A percentile compares a stretch with the other conserved stretches of the same genome.
These are phyloP conservation scores for Wickerhamomyces pijperi DNA, from an alignment of 805 yeast species.

Conservation along the genomic window DNA sequence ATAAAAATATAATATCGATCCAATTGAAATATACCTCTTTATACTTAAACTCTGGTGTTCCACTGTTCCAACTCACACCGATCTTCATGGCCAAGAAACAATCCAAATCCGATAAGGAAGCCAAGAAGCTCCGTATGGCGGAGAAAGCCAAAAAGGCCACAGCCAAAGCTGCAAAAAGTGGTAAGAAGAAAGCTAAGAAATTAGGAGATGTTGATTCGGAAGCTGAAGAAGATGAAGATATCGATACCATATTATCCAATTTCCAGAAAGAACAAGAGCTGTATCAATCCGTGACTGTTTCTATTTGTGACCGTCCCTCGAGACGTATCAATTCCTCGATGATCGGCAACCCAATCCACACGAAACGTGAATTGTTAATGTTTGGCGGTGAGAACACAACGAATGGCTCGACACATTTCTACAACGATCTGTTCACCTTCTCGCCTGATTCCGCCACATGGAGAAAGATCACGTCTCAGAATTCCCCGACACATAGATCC, in stretches of 20 bases:
- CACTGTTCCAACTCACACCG: too few species aligned
- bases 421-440: slow-evolving; percentile 71
- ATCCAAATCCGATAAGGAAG: slow-evolving; percentile 77
- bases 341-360: slow-evolving; percentile 65
- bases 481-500: slow-evolving; percentile 85
- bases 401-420: slow-evolving; percentile 47
- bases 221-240: slow-evolving; percentile 76
- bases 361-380: slow-evolving; percentile 64
- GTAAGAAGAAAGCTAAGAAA: slow-evolving; percentile 66
- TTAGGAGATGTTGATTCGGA: slow-evolving; percentile 73
- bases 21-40: too few species aligned
- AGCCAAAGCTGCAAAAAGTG: slow-evolving; percentile 62
- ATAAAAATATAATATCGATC: too few species aligned
- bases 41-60: too few species aligned
- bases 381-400: slow-evolving; percentile 82
- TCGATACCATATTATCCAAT: slow-evolving; percentile 72
- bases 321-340: slow-evolving; percentile 65
- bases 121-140: slow-evolving; percentile 82
- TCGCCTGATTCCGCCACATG: slow-evolving; percentile 70
- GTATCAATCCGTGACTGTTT: slow-evolving; percentile 61
- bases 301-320: slow-evolving; percentile 47
- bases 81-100: slow-evolving; percentile 83
- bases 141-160: slow-evolving; percentile 70
- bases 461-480: slow-evolving; percentile 70
- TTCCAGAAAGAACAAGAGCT: slow-evolving; percentile 72